phyloP scores from a whole-genome alignment of 108 stramenopile genomes.

The Conticribra weissflogii region DNA sequence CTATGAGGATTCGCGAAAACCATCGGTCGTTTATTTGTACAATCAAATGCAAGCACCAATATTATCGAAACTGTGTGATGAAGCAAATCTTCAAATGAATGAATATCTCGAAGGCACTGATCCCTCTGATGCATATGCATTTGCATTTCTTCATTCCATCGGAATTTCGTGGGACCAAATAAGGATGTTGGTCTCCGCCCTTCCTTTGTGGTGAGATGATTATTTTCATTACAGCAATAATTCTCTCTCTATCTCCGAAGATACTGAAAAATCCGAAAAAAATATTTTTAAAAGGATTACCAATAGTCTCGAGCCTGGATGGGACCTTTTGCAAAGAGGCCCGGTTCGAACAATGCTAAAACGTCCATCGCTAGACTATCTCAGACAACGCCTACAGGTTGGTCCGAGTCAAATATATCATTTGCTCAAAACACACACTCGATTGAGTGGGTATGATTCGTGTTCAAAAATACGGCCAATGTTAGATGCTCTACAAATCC shows the following conservation, averaged over 20 bases:
- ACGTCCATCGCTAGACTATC: slow-evolving; percentile 38
- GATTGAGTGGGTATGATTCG: slow-evolving; percentile 47
- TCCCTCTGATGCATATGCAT: slow-evolving; percentile 39
- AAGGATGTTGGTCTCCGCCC: slow-evolving; percentile 29
- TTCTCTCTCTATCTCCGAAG: no score
- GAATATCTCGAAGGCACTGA: slow-evolving; percentile 39
- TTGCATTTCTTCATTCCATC: slow-evolving; percentile 46
- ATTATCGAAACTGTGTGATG: slow-evolving; percentile 28
- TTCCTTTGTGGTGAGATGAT: slow-evolving; percentile 40
- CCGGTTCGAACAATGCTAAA: slow-evolving; percentile 38
- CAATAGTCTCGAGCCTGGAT: slow-evolving; percentile 52
- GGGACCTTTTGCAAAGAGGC: slow-evolving; percentile 42
- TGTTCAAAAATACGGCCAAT: slow-evolving; percentile 32
- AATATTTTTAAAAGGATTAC: slow-evolving; percentile 8
- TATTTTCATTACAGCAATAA: no score
- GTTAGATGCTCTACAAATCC: slow-evolving; percentile 45
- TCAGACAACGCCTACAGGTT: slow-evolving; percentile 48
- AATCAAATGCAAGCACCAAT: slow-evolving; percentile 18
- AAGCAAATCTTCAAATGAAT: slow-evolving; percentile 36
- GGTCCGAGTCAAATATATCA: slow-evolving; percentile 38
- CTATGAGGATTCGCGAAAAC: slow-evolving; percentile 47
- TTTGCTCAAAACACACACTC: slow-evolving; percentile 55
- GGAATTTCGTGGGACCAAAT: slow-evolving; percentile 53
- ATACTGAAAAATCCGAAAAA: no score
- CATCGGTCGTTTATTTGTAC: slow-evolving; percentile 45